A percentile compares a stretch with the other conserved stretches of the same genome.
phyloP scores from a whole-genome alignment of 169 alveolate genomes.

The Eimeria praecox region DNA sequence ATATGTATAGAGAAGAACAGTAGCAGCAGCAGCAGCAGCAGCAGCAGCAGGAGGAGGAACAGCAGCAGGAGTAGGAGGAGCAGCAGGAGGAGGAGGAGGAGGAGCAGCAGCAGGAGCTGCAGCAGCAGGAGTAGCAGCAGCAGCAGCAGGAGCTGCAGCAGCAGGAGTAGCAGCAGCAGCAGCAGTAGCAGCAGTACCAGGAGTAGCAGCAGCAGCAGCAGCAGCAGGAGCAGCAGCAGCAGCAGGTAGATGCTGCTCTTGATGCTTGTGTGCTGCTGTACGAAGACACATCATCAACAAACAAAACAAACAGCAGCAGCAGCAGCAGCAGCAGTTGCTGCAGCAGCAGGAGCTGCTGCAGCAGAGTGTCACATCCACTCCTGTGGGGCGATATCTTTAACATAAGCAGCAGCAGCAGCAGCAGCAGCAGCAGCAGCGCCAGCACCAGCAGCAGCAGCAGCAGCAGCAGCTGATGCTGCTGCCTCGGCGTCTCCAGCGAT shows the following conservation, averaged over 20 bases:
- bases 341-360: constrained; percentile 22
- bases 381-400: too few relatives aligned
- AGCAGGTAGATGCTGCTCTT: too few relatives aligned
- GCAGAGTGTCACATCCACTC: too few relatives aligned
- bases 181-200: not conserved
- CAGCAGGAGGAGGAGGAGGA: not conserved
- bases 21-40: not conserved
- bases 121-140: not conserved
- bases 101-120: not conserved
- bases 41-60: not conserved
- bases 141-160: not conserved
- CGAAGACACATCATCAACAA: too few relatives aligned
- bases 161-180: not conserved
- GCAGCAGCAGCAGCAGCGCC: constrained; percentile 48
- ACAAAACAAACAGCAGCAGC: constrained; percentile 1
- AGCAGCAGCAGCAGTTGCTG: constrained; percentile 14
- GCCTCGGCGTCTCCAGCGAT: not conserved
- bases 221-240: not conserved
- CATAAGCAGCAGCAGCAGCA: not conserved
- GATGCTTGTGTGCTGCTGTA: too few relatives aligned
- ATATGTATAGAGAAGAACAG: constrained; percentile 12
- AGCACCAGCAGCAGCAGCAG: constrained; percentile 6
- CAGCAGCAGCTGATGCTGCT: not conserved
- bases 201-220: not conserved
- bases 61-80: not conserved